phyloP scores from a whole-genome alignment of 1,139 yeast genomes.

The Schizosaccharomyces versatilis region DNA sequence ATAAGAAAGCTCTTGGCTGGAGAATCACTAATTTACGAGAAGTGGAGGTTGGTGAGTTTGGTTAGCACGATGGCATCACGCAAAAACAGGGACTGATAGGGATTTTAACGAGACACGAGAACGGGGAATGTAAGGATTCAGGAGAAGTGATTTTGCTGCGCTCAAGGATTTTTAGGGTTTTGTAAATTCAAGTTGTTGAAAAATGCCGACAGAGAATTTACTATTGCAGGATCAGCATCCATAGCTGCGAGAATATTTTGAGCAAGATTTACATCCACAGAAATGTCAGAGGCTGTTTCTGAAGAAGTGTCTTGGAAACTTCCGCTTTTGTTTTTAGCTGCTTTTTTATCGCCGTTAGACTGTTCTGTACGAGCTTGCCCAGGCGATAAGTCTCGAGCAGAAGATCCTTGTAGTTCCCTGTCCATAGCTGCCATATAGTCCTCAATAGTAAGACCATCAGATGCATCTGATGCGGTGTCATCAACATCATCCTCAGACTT shows the following conservation, averaged over 20 bases:
- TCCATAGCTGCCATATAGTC: constrained; percentile 1
- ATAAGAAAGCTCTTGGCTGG: no score
- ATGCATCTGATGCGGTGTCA: not conserved
- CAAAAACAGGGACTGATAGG: no score
- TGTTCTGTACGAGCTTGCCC: no score
- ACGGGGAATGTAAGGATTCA: not conserved
- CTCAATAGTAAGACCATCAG: not conserved
- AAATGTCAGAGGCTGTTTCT: not conserved
- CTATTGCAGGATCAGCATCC: not conserved
- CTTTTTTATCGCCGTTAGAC: no score
- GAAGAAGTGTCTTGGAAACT: not conserved
- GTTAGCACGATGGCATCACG: no score
- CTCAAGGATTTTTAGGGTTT: not conserved
- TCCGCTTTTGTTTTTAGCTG: no score
- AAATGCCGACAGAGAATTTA: not conserved
- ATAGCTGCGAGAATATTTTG: not conserved
- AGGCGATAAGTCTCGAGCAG: no score
- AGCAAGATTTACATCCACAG: not conserved
- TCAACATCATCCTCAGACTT: not conserved
- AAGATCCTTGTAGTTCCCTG: not conserved
- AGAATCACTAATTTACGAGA: no score
- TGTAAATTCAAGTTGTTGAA: not conserved
- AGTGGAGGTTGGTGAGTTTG: no score
- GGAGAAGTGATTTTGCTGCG: no score
- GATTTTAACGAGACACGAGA: not conserved